Evolutionary conservation across 257 asterid genomes (phyloP).

Genomic region (Solanum ahanhuiri): DNA sequence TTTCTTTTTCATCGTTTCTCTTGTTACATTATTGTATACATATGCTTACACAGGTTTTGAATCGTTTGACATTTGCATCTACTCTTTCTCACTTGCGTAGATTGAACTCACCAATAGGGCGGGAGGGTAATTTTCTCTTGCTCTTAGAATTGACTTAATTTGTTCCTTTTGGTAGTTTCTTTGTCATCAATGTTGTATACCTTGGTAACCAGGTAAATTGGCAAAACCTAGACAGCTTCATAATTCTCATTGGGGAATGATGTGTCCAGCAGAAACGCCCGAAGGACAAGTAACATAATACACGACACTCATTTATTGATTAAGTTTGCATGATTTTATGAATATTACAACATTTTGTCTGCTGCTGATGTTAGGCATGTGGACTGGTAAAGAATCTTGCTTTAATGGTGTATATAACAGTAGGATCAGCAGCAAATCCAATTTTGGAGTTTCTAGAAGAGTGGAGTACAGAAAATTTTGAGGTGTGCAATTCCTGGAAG

Average conservation of each 20-base stretch:
- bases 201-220: slow-evolving; percentile 56
- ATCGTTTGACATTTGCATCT: slow-evolving; percentile 96
- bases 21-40: background rate
- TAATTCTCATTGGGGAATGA: slow-evolving; percentile 99
- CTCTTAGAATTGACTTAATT: background rate
- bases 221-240: slow-evolving; percentile 99
- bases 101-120: slow-evolving; percentile 95
- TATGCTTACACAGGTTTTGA: slow-evolving; percentile 58
- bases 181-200: background rate
- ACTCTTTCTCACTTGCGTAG: slow-evolving; percentile 91
- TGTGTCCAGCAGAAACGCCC: slow-evolving; percentile 99
- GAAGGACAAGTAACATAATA: slow-evolving; percentile 68
- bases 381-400: slow-evolving; percentile 98
- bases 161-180: background rate
- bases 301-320: background rate
- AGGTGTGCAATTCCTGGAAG: slow-evolving; percentile 31
- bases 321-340: background rate
- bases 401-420: slow-evolving; percentile 90
- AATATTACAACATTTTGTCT: background rate
- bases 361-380: slow-evolving; percentile 59
- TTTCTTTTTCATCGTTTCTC: background rate
- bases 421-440: slow-evolving; percentile 99
- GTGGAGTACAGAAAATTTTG: slow-evolving; percentile 98
- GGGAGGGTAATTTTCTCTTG: slow-evolving; percentile 58
- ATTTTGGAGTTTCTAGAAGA: slow-evolving; percentile 92